These are phyloP conservation scores for Camelina neglecta DNA, from an alignment of 345 rosid genomes.

Conservation along the genomic window DNA sequence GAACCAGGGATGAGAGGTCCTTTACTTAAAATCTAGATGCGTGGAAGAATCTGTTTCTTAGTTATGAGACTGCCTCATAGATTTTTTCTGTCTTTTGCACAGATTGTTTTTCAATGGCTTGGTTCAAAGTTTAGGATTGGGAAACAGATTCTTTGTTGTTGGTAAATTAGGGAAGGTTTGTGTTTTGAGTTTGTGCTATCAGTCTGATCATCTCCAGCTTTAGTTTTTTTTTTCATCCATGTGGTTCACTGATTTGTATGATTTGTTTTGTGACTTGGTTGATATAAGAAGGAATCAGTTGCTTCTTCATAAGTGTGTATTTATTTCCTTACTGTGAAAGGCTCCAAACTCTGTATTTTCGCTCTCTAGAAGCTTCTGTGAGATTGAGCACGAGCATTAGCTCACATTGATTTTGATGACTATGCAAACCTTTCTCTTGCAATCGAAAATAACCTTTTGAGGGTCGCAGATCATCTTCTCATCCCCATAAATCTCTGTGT, in stretches of 20 bases:
- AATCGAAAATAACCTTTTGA: not conserved
- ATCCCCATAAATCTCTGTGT: not conserved
- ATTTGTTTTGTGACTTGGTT: constrained; percentile 35
- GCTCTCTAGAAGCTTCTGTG: constrained; percentile 9
- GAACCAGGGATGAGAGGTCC: constrained; percentile 27
- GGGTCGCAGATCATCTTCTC: not conserved
- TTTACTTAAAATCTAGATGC: constrained; percentile 36
- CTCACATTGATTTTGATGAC: constrained; percentile 11
- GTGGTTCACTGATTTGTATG: constrained; percentile 43
- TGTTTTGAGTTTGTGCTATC: constrained; percentile 35
- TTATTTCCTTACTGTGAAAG: not conserved
- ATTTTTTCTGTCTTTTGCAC: constrained; percentile 26
- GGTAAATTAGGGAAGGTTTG: constrained; percentile 37
- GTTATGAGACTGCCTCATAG: constrained; percentile 24
- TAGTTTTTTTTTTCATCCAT: constrained; percentile 14
- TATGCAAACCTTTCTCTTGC: not conserved
- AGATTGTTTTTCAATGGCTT: constrained; percentile 36
- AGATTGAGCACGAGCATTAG: constrained; percentile 2
- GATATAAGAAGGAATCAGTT: constrained; percentile 35
- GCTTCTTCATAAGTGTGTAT: constrained; percentile 30
- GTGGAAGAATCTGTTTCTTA: constrained; percentile 32
- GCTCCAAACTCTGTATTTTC: not conserved
- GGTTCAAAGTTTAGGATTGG: constrained; percentile 33
- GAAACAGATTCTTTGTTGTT: constrained; percentile 35
- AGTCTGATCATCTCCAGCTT: constrained; percentile 32